Evolutionary conservation across 768 basidiomycete species (phyloP).

Genomic region (Lyophyllum decastes): DNA sequence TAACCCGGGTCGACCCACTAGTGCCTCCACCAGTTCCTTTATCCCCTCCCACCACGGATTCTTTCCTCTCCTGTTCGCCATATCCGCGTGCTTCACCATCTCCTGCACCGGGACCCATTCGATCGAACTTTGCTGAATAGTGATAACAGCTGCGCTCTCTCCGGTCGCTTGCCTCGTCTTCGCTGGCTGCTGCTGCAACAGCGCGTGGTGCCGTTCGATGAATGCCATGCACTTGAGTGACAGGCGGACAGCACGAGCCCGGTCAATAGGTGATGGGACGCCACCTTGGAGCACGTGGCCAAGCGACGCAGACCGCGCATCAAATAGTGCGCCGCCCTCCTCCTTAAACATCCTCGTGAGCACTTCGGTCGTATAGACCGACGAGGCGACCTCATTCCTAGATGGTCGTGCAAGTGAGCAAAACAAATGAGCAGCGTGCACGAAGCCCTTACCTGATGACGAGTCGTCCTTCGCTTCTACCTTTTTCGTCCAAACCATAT

Average conservation of each 20-base stretch:
- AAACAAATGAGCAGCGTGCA: not conserved
- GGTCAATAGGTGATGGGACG: constrained; percentile 92
- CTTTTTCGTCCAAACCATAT: constrained; percentile 83
- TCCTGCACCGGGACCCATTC: constrained; percentile 84
- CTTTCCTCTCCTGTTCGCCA: constrained; percentile 85
- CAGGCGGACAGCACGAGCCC: constrained; percentile 86
- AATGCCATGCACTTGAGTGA: constrained; percentile 93
- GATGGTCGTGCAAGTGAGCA: constrained; percentile 1
- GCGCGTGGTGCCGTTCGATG: constrained; percentile 78
- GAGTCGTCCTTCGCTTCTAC: constrained; percentile 90
- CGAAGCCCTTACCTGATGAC: constrained; percentile 72
- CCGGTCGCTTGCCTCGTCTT: constrained; percentile 56
- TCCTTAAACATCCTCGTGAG: constrained; percentile 94
- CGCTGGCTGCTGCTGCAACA: constrained; percentile 48
- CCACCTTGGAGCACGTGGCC: constrained; percentile 98
- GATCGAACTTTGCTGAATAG: constrained; percentile 80
- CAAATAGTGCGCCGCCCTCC: constrained; percentile 90
- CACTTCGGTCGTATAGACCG: constrained; percentile 88
- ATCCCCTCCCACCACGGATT: constrained; percentile 75
- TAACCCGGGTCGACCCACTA: constrained; percentile 68
- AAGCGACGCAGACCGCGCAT: constrained; percentile 92
- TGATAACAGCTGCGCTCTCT: constrained; percentile 86
- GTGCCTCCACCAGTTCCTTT: constrained; percentile 70
- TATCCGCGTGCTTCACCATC: constrained; percentile 86
- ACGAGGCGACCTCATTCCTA: constrained; percentile 86